Evolutionary conservation across 2,329 filamentous ascomycete species (phyloP).

Genomic region (Ceratocystiopsis brevicomis): DNA sequence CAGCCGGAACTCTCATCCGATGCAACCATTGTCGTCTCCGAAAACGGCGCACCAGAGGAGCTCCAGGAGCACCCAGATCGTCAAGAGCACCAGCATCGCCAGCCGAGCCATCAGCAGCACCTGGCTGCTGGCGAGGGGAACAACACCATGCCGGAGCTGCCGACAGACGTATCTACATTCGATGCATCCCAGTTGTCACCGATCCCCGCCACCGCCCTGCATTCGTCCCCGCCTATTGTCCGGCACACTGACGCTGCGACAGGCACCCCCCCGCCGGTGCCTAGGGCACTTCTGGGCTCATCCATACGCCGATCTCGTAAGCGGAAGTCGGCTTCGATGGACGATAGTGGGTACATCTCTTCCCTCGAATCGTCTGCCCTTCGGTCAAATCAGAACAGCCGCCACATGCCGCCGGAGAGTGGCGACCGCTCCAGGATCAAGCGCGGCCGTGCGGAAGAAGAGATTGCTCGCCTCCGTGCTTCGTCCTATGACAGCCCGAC

Average conservation of each 20-base stretch:
- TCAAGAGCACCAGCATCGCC: too few species aligned
- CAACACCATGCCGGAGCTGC: neutral
- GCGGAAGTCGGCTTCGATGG: slow-evolving; percentile 61
- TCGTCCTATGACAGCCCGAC: slow-evolving; percentile 88
- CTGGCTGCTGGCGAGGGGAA: slow-evolving; percentile 1
- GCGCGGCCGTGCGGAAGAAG: slow-evolving; percentile 81
- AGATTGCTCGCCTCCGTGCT: slow-evolving; percentile 79
- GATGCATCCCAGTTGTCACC: slow-evolving; percentile 50
- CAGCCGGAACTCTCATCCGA: slow-evolving; percentile 51
- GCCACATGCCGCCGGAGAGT: slow-evolving; percentile 48
- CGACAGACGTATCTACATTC: too few species aligned
- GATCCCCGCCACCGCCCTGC: slow-evolving; percentile 47
- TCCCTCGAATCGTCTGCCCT: slow-evolving; percentile 82
- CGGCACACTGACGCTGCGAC: slow-evolving; percentile 41
- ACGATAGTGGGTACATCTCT: slow-evolving; percentile 92
- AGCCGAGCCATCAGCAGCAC: neutral
- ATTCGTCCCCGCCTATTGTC: slow-evolving; percentile 76
- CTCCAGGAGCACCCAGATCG: neutral
- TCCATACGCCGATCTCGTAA: slow-evolving; percentile 51
- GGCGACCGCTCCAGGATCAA: slow-evolving; percentile 58
- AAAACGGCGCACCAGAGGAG: slow-evolving; percentile 18
- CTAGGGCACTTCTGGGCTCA: slow-evolving; percentile 25
- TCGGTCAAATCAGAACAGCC: slow-evolving; percentile 45
- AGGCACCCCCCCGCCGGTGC: slow-evolving; percentile 58
- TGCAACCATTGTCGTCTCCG: slow-evolving; percentile 56